phyloP scores from a whole-genome alignment of 208 protist species.

The Trypanosoma mega region DNA sequence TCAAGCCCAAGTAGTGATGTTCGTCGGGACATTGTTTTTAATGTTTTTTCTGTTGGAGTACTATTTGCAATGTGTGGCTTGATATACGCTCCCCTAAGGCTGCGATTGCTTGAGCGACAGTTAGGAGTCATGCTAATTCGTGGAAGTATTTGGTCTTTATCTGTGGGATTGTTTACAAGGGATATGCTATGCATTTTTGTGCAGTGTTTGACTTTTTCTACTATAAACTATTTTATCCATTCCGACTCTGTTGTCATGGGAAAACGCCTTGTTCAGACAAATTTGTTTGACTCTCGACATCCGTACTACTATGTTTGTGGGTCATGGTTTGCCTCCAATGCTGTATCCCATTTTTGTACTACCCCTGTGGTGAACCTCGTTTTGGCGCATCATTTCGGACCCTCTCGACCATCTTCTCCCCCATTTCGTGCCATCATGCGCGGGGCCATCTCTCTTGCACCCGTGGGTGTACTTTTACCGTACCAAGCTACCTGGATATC shows the following conservation, averaged over 20 bases:
- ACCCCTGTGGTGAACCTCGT: constrained; percentile 58
- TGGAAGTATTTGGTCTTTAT: constrained; percentile 80
- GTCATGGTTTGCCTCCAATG: constrained; percentile 37
- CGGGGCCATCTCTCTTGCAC: constrained; percentile 36
- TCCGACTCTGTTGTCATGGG: constrained; percentile 2
- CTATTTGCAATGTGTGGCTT: constrained; percentile 57
- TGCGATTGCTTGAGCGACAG: constrained; percentile 73
- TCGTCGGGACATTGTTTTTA: constrained; percentile 37
- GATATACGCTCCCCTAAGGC: constrained; percentile 51
- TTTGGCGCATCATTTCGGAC: constrained; percentile 70
- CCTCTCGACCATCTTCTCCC: constrained; percentile 34
- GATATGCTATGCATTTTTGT: constrained; percentile 41
- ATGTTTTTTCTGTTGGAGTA: constrained; percentile 43
- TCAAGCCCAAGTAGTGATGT: constrained; percentile 39
- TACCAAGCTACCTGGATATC: constrained; percentile 62
- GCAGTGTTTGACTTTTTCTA: constrained; percentile 32
- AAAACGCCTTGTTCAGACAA: constrained; percentile 12
- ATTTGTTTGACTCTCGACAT: constrained; percentile 54
- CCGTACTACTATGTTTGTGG: constrained; percentile 66
- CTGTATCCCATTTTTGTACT: constrained; percentile 46
- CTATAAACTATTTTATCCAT: constrained; percentile 14
- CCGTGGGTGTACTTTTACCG: constrained; percentile 46
- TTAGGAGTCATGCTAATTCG: constrained; percentile 58
- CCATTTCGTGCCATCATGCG: constrained; percentile 35
- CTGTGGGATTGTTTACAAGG: constrained; percentile 40